These are phyloP conservation scores for slime mould (Dictyostelium discoideum) DNA, from an alignment of 78 protist genomes.

Conservation along the genomic window DNA sequence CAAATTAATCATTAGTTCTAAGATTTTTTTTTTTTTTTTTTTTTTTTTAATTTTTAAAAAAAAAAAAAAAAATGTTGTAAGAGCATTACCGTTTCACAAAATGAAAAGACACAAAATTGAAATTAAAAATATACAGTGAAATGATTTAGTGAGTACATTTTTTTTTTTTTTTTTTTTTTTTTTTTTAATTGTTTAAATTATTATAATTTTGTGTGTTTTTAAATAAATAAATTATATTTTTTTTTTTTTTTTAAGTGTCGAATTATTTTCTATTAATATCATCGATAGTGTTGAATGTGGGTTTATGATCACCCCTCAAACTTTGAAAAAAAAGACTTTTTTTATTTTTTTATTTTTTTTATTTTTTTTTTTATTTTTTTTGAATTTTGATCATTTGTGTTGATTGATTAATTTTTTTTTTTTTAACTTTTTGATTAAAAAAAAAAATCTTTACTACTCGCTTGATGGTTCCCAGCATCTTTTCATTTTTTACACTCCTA, in stretches of 20 bases:
- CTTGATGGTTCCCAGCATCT: background rate
- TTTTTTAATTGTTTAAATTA: background rate
- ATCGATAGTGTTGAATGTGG: background rate
- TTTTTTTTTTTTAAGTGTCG: background rate
- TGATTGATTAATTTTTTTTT: too few species aligned
- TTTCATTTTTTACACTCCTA: background rate
- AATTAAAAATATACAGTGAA: background rate
- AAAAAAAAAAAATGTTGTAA: background rate
- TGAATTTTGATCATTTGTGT: background rate
- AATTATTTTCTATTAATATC: background rate
- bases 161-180: background rate
- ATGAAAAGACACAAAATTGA: background rate
- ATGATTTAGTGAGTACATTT: background rate
- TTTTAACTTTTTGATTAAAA: background rate
- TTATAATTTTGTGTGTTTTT: background rate
- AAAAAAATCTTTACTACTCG: background rate
- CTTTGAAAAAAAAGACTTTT: background rate
- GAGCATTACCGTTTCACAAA: background rate
- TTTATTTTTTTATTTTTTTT: background rate
- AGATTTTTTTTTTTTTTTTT: background rate
- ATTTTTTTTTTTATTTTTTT: background rate
- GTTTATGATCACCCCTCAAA: background rate
- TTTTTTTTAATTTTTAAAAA: too few species aligned
- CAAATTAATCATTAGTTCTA: background rate
- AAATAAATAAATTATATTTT: too few species aligned